A percentile compares a stretch with the other conserved stretches of the same genome.
Conservation (phyloP, 352 stramenopile genomes). For the Globisporangium parvum region DNA sequence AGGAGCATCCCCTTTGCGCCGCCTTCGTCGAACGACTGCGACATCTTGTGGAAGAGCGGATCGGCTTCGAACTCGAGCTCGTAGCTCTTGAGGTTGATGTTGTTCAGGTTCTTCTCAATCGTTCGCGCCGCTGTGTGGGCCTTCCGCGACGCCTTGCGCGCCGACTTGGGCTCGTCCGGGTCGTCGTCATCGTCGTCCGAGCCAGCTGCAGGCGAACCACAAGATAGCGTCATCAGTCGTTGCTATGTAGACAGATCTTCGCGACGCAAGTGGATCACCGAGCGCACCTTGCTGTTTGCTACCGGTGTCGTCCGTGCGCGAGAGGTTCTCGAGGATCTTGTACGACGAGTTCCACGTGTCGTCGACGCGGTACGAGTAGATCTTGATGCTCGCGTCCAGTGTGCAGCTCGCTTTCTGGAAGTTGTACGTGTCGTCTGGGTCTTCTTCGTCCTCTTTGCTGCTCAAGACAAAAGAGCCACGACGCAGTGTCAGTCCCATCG, state of each 20-base stretch:
- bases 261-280: background rate
- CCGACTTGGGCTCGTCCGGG: slow-evolving; percentile 17
- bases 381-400: slow-evolving; percentile 98
- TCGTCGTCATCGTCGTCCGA: slow-evolving; percentile 25
- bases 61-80: slow-evolving; percentile 87
- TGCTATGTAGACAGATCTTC: no score
- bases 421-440: slow-evolving; percentile 81
- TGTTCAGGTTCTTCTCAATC: slow-evolving; percentile 85
- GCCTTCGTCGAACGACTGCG: slow-evolving; percentile 89
- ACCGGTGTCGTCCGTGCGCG: slow-evolving; percentile 57
- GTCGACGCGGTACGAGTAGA: slow-evolving; percentile 98
- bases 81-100: slow-evolving; percentile 83
- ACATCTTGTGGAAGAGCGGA: slow-evolving; percentile 92
- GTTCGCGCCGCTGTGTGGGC: slow-evolving; percentile 43
- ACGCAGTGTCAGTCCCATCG: background rate
- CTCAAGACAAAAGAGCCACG: background rate
- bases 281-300: slow-evolving; percentile 28
- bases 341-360: slow-evolving; percentile 96
- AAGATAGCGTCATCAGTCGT: no score
- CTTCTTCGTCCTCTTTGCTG: slow-evolving; percentile 25
- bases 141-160: slow-evolving; percentile 39
- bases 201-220: slow-evolving; percentile 5
- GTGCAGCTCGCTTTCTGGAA: slow-evolving; percentile 98
- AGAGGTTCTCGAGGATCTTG: slow-evolving; percentile 97
- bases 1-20: slow-evolving; percentile 90